phyloP scores from a whole-genome alignment of 164 flowering plant species.

The Tetrastigma voinierianum region DNA sequence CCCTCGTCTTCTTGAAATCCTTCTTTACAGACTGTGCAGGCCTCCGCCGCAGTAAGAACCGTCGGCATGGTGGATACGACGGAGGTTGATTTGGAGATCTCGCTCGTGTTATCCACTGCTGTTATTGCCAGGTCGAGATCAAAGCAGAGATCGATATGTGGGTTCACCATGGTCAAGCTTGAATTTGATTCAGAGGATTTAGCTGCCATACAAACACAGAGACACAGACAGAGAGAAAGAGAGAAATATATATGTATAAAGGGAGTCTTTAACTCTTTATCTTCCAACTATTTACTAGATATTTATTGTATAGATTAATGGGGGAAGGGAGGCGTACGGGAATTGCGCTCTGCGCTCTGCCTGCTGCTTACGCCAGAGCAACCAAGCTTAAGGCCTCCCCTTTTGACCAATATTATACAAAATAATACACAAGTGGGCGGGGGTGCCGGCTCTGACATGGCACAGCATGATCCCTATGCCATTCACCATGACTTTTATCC shows the following conservation, averaged over 20 bases:
- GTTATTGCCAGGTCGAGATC: conserved; percentile 25
- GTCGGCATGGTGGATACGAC: conserved; percentile 20
- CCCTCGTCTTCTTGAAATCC: conserved; percentile 12
- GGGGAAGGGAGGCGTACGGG: too few relatives aligned
- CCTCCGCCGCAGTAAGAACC: not conserved
- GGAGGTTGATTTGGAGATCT: not conserved
- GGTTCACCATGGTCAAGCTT: not conserved
- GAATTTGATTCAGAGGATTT: not conserved
- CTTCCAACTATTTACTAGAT: too few relatives aligned
- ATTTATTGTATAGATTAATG: too few relatives aligned
- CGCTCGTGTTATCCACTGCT: not conserved
- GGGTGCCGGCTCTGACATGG: too few relatives aligned
- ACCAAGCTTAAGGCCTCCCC: too few relatives aligned
- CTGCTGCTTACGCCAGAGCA: too few relatives aligned
- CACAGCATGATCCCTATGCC: too few relatives aligned
- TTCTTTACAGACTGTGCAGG: conserved; percentile 41
- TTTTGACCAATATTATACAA: too few relatives aligned
- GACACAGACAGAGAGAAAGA: not conserved
- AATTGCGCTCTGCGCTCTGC: too few relatives aligned
- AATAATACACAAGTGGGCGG: too few relatives aligned
- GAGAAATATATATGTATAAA: not conserved
- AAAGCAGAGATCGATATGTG: conserved; percentile 10
- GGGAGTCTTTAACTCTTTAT: not conserved
- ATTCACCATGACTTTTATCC: too few relatives aligned
- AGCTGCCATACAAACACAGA: not conserved